Percentiles rank a stretch among this genome's conserved stretches.
phyloP scores from a whole-genome alignment of 2,329 filamentous ascomycete species.

The Trematosphaeria pertusa region DNA sequence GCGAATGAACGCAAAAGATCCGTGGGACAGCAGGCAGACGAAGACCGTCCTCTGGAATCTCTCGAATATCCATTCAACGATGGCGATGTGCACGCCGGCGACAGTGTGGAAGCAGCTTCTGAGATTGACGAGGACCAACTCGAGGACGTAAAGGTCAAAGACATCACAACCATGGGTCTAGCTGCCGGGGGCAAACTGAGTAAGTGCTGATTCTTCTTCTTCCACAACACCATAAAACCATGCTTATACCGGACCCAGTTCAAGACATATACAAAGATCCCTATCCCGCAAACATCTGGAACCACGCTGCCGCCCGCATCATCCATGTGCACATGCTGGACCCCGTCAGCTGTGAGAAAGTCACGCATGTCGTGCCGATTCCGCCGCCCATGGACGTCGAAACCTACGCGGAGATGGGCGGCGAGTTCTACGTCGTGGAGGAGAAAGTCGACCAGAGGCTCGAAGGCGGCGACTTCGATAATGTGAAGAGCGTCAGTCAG shows the following conservation, averaged over 20 bases:
- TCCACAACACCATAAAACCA: neutral
- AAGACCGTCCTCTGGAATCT: too few species aligned
- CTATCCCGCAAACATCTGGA: slow-evolving; percentile 9
- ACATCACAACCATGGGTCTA: slow-evolving; percentile 12
- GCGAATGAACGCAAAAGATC: too few species aligned
- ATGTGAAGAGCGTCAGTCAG: slow-evolving; percentile 10
- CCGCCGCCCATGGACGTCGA: slow-evolving; percentile 4
- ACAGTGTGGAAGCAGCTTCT: too few species aligned
- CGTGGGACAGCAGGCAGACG: too few species aligned
- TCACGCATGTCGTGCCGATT: slow-evolving; percentile 8
- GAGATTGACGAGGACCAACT: too few species aligned
- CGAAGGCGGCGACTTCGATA: slow-evolving; percentile 12
- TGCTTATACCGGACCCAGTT: slow-evolving; percentile 2
- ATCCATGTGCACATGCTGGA: slow-evolving; percentile 12
- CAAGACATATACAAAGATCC: slow-evolving; percentile 13
- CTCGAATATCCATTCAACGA: too few species aligned
- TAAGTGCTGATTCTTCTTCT: neutral
- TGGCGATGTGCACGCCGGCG: too few species aligned
- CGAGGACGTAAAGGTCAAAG: neutral
- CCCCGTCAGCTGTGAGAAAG: slow-evolving; percentile 4
- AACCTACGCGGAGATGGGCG: slow-evolving; percentile 1
- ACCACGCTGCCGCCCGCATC: slow-evolving; percentile 8
- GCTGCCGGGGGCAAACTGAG: slow-evolving; percentile 13
- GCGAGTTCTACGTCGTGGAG: slow-evolving; percentile 11
- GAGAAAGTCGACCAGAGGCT: slow-evolving; percentile 9